Evolutionary conservation across 441 rosid species (phyloP).

Genomic region (Mallotus repandus): DNA sequence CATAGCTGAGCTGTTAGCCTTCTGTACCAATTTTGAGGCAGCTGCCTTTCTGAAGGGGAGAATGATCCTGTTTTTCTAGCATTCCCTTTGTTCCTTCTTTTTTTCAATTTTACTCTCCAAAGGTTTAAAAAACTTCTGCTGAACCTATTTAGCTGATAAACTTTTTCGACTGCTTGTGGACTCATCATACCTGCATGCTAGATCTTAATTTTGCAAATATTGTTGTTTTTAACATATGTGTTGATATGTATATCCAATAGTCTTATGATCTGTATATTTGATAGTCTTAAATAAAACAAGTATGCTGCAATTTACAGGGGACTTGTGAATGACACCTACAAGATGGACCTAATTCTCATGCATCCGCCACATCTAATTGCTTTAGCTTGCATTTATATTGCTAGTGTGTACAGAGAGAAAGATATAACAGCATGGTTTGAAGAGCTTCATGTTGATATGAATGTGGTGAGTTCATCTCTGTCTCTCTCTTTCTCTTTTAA

Average conservation of each 20-base stretch:
- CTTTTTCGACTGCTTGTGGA: background rate
- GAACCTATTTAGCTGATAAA: background rate
- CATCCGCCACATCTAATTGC: constrained; percentile 87
- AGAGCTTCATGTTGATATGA: constrained; percentile 94
- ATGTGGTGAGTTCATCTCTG: constrained; percentile 55
- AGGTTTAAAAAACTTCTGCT: background rate
- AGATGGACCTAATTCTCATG: constrained; percentile 86
- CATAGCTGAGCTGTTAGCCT: background rate
- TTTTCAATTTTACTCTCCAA: background rate
- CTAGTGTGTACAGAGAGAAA: constrained; percentile 68
- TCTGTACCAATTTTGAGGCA: background rate
- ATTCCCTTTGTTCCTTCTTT: background rate
- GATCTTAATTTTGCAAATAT: background rate
- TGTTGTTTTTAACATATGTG: background rate
- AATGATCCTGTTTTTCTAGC: background rate
- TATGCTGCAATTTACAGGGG: constrained; percentile 55
- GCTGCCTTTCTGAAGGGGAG: background rate
- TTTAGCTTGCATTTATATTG: constrained; percentile 85
- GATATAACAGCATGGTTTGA: constrained; percentile 91
- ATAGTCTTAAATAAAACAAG: background rate
- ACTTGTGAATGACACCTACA: constrained; percentile 89
- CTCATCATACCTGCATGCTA: background rate
- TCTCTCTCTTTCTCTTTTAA: background rate
- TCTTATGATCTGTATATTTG: no score
- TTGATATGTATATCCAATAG: no score